These are phyloP conservation scores for Citrullus amarus DNA, from an alignment of 306 rosid genomes.

Conservation along the genomic window DNA sequence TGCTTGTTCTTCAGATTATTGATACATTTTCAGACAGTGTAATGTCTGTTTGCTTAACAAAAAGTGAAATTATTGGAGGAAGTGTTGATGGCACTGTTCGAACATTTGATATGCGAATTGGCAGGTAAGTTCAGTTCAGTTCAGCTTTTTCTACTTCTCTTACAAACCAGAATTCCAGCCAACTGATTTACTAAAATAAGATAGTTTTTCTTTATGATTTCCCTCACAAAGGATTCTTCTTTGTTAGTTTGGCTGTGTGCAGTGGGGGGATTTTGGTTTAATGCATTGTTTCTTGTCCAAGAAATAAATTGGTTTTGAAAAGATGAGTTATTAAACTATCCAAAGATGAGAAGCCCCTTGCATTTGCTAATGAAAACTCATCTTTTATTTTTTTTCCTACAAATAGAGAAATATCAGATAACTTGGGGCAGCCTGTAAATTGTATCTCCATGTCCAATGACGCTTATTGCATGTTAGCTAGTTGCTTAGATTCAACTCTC, in stretches of 20 bases:
- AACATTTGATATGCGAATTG: constrained; percentile 72
- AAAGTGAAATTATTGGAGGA: constrained; percentile 75
- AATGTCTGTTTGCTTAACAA: constrained; percentile 78
- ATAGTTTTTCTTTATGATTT: background rate
- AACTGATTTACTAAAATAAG: background rate
- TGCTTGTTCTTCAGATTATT: constrained; percentile 54
- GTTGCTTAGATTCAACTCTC: constrained; percentile 72
- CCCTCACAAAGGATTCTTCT: background rate
- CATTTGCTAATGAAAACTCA: background rate
- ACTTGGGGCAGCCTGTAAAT: constrained; percentile 85
- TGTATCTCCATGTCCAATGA: constrained; percentile 91
- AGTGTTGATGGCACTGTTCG: constrained; percentile 97
- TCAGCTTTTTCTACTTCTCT: background rate
- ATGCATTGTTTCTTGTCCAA: background rate
- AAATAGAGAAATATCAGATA: constrained; percentile 62
- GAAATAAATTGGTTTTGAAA: background rate
- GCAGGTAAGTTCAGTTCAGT: constrained; percentile 36
- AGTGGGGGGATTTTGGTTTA: background rate
- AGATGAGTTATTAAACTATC: background rate
- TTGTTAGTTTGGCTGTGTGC: background rate
- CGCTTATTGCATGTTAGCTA: constrained; percentile 73
- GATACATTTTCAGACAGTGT: constrained; percentile 76
- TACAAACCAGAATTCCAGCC: background rate
- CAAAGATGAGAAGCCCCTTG: background rate
- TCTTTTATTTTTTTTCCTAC: background rate